Conservation (phyloP, 306 rosid genomes). For the Clitoria ternatea region DNA sequence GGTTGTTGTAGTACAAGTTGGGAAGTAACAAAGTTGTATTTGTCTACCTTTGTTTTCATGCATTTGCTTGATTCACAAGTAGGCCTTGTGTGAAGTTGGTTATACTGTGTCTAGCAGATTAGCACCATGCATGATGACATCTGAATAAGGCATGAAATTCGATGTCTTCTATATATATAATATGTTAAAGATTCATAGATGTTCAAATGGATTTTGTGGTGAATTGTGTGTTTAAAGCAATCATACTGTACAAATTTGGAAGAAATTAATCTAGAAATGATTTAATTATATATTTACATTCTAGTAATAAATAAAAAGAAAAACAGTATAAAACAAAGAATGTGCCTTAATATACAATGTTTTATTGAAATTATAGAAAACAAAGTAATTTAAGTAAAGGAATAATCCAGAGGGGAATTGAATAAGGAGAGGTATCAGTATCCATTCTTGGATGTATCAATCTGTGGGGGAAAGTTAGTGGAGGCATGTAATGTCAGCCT, state of each 20-base stretch:
- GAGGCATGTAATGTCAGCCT: conserved; percentile 30
- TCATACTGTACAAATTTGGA: too few relatives aligned
- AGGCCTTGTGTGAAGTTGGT: neutral
- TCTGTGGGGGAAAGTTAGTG: conserved; percentile 22
- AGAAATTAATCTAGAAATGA: too few relatives aligned
- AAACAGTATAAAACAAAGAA: neutral
- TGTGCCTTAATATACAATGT: neutral
- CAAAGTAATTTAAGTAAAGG: neutral
- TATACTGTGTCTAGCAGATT: conserved; percentile 3
- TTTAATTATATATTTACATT: too few relatives aligned
- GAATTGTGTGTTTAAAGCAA: too few relatives aligned
- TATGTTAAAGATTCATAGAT: too few relatives aligned
- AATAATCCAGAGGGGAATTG: neutral
- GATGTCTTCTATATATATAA: conserved; percentile 22
- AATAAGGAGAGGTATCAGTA: neutral
- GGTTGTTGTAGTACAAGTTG: neutral
- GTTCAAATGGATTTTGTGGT: too few relatives aligned
- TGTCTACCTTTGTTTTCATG: conserved; percentile 12
- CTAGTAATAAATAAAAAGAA: neutral
- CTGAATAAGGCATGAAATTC: neutral
- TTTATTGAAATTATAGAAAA: neutral
- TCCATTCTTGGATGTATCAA: conserved; percentile 9
- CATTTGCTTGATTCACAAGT: neutral
- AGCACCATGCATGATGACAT: neutral
- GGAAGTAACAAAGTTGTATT: neutral